phyloP scores from a whole-genome alignment of 106 monocot genomes.

The Acorus gramineus region DNA sequence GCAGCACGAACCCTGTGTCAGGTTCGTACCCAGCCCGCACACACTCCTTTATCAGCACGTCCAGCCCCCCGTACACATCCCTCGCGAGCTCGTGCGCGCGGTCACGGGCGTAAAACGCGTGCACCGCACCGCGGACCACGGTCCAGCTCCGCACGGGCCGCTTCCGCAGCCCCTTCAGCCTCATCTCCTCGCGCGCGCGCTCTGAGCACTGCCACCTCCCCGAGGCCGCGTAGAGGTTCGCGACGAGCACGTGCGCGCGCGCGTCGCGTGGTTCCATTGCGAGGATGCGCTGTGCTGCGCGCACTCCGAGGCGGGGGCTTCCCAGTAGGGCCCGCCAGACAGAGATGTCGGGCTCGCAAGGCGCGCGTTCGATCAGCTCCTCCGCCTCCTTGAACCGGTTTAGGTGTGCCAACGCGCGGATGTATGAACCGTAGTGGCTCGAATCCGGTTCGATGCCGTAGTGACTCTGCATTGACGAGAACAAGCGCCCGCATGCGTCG shows the following conservation, averaged over 20 bases:
- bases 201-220: slow-evolving; percentile 91
- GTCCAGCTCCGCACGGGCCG: slow-evolving; percentile 69
- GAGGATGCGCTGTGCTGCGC: slow-evolving; percentile 36
- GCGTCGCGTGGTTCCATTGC: slow-evolving; percentile 44
- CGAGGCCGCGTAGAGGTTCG: slow-evolving; percentile 74
- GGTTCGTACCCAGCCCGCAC: slow-evolving; percentile 80
- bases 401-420: slow-evolving; percentile 50
- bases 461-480: slow-evolving; percentile 38
- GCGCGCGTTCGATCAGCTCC: slow-evolving; percentile 43
- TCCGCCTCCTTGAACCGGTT: slow-evolving; percentile 55
- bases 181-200: slow-evolving; percentile 68
- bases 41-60: slow-evolving; percentile 72
- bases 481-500: slow-evolving; percentile 33
- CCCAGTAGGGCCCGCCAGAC: slow-evolving; percentile 72
- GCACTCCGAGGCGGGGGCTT: slow-evolving; percentile 30
- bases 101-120: slow-evolving; percentile 73
- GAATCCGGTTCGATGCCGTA: slow-evolving; percentile 33
- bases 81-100: slow-evolving; percentile 47
- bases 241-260: slow-evolving; percentile 49
- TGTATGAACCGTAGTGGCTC: slow-evolving; percentile 67
- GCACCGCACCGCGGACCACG: slow-evolving; percentile 28
- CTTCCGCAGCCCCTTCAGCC: slow-evolving; percentile 51
- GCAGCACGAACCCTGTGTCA: slow-evolving; percentile 79
- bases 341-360: slow-evolving; percentile 37
- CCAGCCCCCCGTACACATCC: slow-evolving; percentile 67